These are phyloP conservation scores for Phytophthora melonis DNA, from an alignment of 352 stramenopile species.

Conservation along the genomic window DNA sequence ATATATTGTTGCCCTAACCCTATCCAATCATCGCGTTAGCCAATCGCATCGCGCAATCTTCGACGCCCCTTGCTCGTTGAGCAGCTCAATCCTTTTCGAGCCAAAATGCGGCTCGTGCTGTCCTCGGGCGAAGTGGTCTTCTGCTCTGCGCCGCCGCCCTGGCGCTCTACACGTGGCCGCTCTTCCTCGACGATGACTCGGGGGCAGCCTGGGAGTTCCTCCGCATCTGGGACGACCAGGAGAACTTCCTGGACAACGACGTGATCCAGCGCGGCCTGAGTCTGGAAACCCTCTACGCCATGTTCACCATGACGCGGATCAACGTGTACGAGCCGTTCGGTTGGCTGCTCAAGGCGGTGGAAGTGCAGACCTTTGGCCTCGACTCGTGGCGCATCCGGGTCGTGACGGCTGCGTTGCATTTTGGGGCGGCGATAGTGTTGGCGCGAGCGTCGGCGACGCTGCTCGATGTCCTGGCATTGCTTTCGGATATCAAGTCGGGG, in stretches of 20 bases:
- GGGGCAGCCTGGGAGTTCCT: slow-evolving; percentile 57
- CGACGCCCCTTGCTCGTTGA: background rate
- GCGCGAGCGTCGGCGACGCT: slow-evolving; percentile 35
- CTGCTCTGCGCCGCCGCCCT: slow-evolving; percentile 16
- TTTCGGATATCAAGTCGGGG: slow-evolving; percentile 17
- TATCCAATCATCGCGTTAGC: slow-evolving; percentile 26
- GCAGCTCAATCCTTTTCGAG: slow-evolving; percentile 9
- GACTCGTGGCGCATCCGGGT: slow-evolving; percentile 54
- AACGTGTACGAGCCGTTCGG: slow-evolving; percentile 78
- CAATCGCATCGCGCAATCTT: slow-evolving; percentile 33
- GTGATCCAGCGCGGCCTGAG: slow-evolving; percentile 53
- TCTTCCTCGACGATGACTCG: slow-evolving; percentile 20
- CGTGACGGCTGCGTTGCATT: slow-evolving; percentile 53
- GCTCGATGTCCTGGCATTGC: slow-evolving; percentile 31
- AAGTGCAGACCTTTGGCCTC: slow-evolving; percentile 45
- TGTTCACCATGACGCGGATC: slow-evolving; percentile 64
- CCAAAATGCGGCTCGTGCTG: slow-evolving; percentile 35
- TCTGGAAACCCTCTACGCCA: slow-evolving; percentile 41
- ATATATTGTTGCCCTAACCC: no score
- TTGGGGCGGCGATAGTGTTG: slow-evolving; percentile 39
- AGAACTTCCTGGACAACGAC: slow-evolving; percentile 68
- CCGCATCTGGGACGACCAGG: slow-evolving; percentile 58
- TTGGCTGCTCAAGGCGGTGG: slow-evolving; percentile 68
- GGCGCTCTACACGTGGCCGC: slow-evolving; percentile 25
- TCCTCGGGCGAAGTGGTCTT: slow-evolving; percentile 26